Evolutionary conservation across 257 asterid genomes (phyloP).

Genomic region (Fraxinus anomala): DNA sequence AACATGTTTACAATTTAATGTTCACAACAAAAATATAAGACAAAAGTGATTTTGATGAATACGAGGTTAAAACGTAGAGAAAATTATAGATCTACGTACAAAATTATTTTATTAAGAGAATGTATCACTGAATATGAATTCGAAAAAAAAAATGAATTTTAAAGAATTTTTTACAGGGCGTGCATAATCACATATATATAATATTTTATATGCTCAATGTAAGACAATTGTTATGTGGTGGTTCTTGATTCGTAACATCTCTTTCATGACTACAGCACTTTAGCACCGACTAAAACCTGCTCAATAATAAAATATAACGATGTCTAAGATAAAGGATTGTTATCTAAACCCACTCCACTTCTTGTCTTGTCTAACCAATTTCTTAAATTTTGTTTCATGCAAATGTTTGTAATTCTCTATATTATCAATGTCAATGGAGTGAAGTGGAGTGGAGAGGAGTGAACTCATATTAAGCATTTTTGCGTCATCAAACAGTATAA

Average conservation of each 20-base stretch:
- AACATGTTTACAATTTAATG: neutral
- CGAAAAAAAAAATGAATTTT: too few relatives aligned
- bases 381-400: neutral
- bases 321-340: neutral
- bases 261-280: too few relatives aligned
- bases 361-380: neutral
- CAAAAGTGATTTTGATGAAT: too few relatives aligned
- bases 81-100: too few relatives aligned
- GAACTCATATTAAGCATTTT: neutral
- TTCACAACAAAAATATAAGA: neutral
- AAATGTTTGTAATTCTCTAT: neutral
- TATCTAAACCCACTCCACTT: neutral
- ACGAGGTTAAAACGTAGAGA: too few relatives aligned
- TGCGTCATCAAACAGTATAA: too few relatives aligned
- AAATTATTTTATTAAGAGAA: too few relatives aligned
- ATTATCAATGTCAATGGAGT: too few relatives aligned
- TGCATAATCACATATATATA: too few relatives aligned
- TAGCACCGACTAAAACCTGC: neutral
- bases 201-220: neutral
- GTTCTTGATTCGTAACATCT: neutral
- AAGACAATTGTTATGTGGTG: neutral
- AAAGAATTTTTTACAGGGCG: too few relatives aligned
- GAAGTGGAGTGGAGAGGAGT: too few relatives aligned
- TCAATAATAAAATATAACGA: neutral
- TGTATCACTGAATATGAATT: too few relatives aligned